Evolutionary conservation across 495 filamentous ascomycete species (phyloP).

Genomic region (Penicillium antarcticum): DNA sequence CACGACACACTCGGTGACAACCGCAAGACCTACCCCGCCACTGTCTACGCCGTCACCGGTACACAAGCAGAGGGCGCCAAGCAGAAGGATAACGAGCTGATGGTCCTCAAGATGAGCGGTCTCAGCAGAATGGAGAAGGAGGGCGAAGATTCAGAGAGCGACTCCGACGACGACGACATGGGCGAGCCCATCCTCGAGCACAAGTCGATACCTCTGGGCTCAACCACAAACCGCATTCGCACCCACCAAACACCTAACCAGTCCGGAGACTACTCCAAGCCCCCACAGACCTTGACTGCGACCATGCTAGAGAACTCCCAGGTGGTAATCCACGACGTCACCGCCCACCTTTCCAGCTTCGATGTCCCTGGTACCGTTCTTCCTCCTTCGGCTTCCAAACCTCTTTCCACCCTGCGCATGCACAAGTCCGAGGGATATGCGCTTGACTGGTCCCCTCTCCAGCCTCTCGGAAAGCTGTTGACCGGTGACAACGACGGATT

Average conservation of each 20-base stretch:
- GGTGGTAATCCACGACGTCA: conserved; percentile 90
- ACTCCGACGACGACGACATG: conserved; percentile 71
- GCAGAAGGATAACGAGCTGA: conserved; percentile 82
- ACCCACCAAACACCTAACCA: conserved; percentile 69
- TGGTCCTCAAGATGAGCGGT: conserved; percentile 93
- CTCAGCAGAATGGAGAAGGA: conserved; percentile 79
- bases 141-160: conserved; percentile 69
- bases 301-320: conserved; percentile 86
- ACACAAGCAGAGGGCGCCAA: conserved; percentile 79
- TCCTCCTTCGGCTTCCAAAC: conserved; percentile 77
- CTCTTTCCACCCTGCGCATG: conserved; percentile 78
- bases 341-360: conserved; percentile 80
- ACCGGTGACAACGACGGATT: conserved; percentile 88
- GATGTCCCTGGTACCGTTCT: conserved; percentile 80
- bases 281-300: conserved; percentile 78
- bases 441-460: conserved; percentile 84
- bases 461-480: conserved; percentile 74
- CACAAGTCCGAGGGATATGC: conserved; percentile 94
- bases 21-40: conserved; percentile 85
- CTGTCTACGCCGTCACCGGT: conserved; percentile 88
- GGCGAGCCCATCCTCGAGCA: conserved; percentile 93
- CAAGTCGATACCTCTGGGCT: conserved; percentile 76
- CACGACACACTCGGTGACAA: conserved; percentile 85
- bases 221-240: conserved; percentile 91
- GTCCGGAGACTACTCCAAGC: conserved; percentile 58